Percentiles rank a stretch among this genome's conserved stretches.
Conservation (phyloP, 441 rosid species). For the Kokia cookei region DNA sequence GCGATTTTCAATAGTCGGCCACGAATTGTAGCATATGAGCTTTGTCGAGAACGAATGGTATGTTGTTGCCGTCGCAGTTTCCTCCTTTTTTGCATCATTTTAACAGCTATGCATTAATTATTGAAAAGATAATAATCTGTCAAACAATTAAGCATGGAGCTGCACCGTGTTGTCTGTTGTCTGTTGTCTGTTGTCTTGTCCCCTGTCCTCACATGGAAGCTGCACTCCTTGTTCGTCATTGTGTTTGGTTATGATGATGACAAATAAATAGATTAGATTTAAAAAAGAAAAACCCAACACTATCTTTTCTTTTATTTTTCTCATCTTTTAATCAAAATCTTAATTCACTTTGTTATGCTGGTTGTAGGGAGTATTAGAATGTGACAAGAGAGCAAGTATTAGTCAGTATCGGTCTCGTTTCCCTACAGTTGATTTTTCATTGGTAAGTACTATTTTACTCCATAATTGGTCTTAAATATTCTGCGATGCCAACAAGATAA, state of each 20-base stretch:
- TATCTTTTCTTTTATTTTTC: too few species aligned
- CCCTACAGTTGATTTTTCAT: constrained; percentile 59
- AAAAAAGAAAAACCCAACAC: too few species aligned
- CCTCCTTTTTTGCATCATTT: neutral
- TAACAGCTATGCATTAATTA: neutral
- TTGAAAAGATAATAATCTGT: neutral
- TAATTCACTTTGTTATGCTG: neutral
- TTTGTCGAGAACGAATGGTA: constrained; percentile 79
- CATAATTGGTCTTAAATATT: neutral
- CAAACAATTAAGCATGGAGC: too few species aligned
- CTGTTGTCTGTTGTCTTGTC: neutral
- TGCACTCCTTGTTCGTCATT: neutral
- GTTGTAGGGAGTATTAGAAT: constrained; percentile 61
- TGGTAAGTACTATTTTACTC: constrained; percentile 25
- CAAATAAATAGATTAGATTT: too few species aligned
- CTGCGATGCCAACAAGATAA: neutral
- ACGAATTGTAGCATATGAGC: constrained; percentile 63
- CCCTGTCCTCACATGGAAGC: neutral
- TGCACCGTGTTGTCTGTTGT: neutral
- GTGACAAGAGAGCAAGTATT: constrained; percentile 56
- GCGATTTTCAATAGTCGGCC: constrained; percentile 25
- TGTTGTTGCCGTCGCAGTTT: neutral
- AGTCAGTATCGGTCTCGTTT: constrained; percentile 36
- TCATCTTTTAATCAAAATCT: too few species aligned
- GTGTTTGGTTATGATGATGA: neutral